Evolutionary conservation across 208 protist genomes (phyloP), one percentile per base, ranked within the genome.

Genomic region (Porcisia hertigi): DNA sequence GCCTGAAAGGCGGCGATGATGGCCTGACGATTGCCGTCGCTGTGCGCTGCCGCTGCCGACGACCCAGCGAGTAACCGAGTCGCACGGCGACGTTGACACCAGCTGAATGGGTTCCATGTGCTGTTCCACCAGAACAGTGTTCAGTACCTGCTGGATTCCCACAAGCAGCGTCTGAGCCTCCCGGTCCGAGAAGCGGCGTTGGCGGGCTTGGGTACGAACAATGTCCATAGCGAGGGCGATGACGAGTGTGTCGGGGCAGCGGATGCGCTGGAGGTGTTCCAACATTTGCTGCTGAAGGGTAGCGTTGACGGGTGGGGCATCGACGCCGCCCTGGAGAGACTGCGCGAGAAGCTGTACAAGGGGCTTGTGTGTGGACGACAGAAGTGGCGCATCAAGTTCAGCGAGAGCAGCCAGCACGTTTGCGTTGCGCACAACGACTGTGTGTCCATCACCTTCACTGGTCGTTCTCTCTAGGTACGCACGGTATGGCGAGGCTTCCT

Each of bases 221-320:
- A 88, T 65, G 54, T 89, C 87, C 53, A 83, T 73, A 8, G 64
- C 64, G n/a, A 91, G 77, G 3, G 79, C 73, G n/a, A 91, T 64
- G 41, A 79, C 41, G 39, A 91, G 36, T 43, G 85, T 78, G 70
- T 91, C 87, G 3, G 85, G 82, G 14, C 57, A 80, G 11, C 87
- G 81, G 6, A 89, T 60, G 34, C 43, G 55, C 52, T 60, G 47
- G 9, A 88, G 75, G 36, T 88, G 72, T 20, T 55, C 20, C 16
- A 84, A 49, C 3, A 81, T 72, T n/a, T 81, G 54, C 58, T 84
- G 64, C 25, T 16, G 53, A 47, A 78, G 25, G 36, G 39, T 41
- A 6, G 62, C 52, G 18, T 23, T 30, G 63, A 30, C 39, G 11
- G 73, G 36, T 43, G 41, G 7, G 9, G 12, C 64, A 57, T 55